A percentile compares a stretch with the other conserved stretches of the same genome.
Conservation (phyloP, 1,284 basidiomycete species). For the Anthracocystis panici-leucophaei region DNA sequence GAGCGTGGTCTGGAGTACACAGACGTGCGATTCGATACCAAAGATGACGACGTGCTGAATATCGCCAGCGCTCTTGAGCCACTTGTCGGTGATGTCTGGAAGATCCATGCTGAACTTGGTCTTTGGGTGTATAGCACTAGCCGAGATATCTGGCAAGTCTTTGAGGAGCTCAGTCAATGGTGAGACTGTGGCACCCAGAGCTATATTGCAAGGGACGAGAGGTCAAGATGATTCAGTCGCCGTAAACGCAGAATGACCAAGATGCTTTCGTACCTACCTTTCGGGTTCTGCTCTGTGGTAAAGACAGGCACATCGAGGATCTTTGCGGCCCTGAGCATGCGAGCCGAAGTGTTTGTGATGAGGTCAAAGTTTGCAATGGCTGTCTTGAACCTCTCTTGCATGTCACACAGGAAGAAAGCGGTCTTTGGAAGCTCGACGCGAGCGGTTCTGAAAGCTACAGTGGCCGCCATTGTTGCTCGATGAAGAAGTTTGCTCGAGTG, state of each 20-base stretch:
- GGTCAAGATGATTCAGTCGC: background rate
- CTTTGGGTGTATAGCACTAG: constrained; percentile 78
- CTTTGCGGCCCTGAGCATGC: constrained; percentile 70
- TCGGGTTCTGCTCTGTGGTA: constrained; percentile 85
- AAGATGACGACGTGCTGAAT: constrained; percentile 79
- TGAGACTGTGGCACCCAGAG: constrained; percentile 79
- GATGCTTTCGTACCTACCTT: constrained; percentile 73
- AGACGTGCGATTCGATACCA: constrained; percentile 90
- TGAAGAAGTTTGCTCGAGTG: background rate
- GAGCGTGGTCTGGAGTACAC: constrained; percentile 84
- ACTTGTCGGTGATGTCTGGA: constrained; percentile 74
- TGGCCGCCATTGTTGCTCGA: constrained; percentile 12
- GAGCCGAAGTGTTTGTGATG: constrained; percentile 52
- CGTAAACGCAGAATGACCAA: background rate
- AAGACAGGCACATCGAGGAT: constrained; percentile 79
- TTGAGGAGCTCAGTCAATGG: constrained; percentile 74
- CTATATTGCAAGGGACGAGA: constrained; percentile 70
- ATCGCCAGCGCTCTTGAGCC: constrained; percentile 71
- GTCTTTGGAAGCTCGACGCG: constrained; percentile 56
- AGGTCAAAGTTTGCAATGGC: constrained; percentile 59
- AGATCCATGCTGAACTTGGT: constrained; percentile 85
- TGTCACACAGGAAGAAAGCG: constrained; percentile 64
- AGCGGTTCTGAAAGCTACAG: constrained; percentile 31
- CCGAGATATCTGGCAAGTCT: constrained; percentile 74
- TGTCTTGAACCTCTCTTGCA: constrained; percentile 61